Conservation (phyloP, 257 asterid genomes). For the Plantago ovata region DNA sequence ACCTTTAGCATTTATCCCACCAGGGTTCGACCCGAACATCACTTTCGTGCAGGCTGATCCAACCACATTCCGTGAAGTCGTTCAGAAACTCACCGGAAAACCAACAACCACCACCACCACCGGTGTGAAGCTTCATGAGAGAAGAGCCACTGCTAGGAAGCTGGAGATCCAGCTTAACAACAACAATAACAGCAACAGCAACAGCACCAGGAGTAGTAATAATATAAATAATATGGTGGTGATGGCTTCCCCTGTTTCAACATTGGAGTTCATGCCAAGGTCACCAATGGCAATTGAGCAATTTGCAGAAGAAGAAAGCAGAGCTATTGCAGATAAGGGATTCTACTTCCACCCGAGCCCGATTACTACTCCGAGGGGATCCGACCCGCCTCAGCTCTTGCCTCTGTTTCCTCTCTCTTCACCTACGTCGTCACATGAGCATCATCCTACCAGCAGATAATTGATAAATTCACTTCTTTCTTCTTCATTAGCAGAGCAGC, state of each 20-base stretch:
- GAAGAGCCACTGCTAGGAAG: constrained; percentile 51
- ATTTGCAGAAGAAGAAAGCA: constrained; percentile 69
- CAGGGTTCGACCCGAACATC: constrained; percentile 43
- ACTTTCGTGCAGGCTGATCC: constrained; percentile 82
- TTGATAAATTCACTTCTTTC: too few species aligned
- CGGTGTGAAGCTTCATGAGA: constrained; percentile 67
- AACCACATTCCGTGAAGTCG: constrained; percentile 72
- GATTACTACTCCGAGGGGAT: constrained; percentile 51
- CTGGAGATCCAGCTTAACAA: constrained; percentile 57
- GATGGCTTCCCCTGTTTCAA: constrained; percentile 72
- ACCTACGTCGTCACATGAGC: constrained; percentile 30
- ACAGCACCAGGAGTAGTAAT: too few species aligned
- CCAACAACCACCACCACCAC: constrained; percentile 24
- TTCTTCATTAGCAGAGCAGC: too few species aligned
- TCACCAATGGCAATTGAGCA: too few species aligned
- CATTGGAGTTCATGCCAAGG: constrained; percentile 49
- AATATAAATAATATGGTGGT: too few species aligned
- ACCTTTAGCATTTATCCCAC: constrained; percentile 24
- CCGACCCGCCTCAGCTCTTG: constrained; percentile 73
- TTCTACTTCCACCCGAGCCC: constrained; percentile 76
- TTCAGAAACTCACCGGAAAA: constrained; percentile 65
- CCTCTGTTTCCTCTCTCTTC: constrained; percentile 74
- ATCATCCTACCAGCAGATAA: too few species aligned
- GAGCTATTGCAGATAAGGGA: constrained; percentile 57
- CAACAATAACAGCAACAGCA: constrained; percentile 18